Evolutionary conservation across 768 basidiomycete genomes (phyloP), one percentile per base, ranked within the genome.

Genomic region (Gelatoporia subvermispora): DNA sequence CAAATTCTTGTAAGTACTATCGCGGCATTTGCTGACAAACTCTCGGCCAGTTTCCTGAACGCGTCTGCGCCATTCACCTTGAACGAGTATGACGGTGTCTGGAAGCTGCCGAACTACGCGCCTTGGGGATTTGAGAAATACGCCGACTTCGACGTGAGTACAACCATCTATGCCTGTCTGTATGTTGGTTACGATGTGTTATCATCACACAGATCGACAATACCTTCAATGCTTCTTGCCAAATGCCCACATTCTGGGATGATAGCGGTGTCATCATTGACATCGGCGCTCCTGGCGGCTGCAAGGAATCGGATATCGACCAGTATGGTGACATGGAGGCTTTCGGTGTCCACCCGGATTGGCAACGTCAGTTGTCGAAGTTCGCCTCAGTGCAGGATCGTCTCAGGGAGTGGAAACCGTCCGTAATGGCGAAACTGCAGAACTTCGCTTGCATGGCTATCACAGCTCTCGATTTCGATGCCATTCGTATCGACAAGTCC

Each of bases 251-350:
- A 13, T 86, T 96, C 59, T 95, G 89, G 88, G 66, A 77, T 39
- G 83, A 93, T 43, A 79, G 85, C 53, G 93, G 87, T 20, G 74
- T 75, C 0, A 69, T 80, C 43, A 70, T 88, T 56, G 65, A 69
- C 43, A 68, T 76, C 8, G 65, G 78, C n/a, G 68, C 81, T 47
- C 68, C 72, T 13, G 68, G 76, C 43, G 93, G 93, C 17, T 96
- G 93, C 65, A 72, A 84, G 54, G 63, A 68, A 13, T 93, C 89
- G 16, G 91, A 93, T 53, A 94, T 95, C 57, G 93, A 96, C 67
- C 93, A 95, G 52, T 96, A 88, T 57, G 93, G 93, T 53, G 93
- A 96, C 69, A 91, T 92, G 81, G 93, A 96, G 66, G 93, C 93
- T 54, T 95, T 95, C 63, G 93, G 93, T 84, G 93, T 96, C 24